phyloP scores from a whole-genome alignment of 2,329 filamentous ascomycete species.

The Graphilbum sp. region DNA sequence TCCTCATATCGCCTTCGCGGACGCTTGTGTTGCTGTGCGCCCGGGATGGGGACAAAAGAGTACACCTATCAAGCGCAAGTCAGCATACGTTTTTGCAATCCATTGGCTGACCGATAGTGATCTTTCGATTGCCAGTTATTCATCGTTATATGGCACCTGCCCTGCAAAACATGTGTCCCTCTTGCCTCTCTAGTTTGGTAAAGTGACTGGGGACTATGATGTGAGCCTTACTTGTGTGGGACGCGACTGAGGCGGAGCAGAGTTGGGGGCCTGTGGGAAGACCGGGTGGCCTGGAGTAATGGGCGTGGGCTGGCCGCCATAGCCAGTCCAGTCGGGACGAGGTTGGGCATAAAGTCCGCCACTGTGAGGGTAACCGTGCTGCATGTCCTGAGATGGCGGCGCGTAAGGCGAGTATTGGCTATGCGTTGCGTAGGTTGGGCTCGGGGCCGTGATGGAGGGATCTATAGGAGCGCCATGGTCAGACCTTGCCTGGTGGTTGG shows the following conservation, averaged over 20 bases:
- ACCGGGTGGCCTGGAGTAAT: constrained; percentile 35
- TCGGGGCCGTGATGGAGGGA: constrained; percentile 88
- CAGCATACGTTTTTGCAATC: too few species aligned
- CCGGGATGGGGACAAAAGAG: constrained; percentile 93
- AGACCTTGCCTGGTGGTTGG: constrained; percentile 63
- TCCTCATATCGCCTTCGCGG: constrained; percentile 90
- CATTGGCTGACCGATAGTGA: too few species aligned
- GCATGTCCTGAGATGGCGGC: constrained; percentile 70
- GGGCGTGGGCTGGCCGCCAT: constrained; percentile 37
- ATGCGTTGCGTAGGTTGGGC: constrained; percentile 61
- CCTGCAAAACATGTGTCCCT: too few species aligned
- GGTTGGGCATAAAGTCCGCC: constrained; percentile 49
- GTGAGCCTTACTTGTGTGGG: constrained; percentile 48
- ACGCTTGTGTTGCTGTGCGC: constrained; percentile 92
- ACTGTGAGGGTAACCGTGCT: constrained; percentile 54
- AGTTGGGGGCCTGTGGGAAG: constrained; percentile 38
- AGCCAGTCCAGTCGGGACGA: constrained; percentile 60
- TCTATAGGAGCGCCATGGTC: constrained; percentile 97
- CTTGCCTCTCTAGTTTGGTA: too few species aligned
- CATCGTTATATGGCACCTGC: too few species aligned
- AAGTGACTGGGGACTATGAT: too few species aligned
- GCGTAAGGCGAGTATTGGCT: constrained; percentile 76
- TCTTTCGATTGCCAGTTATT: too few species aligned
- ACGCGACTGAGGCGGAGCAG: constrained; percentile 36
- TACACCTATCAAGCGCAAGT: constrained; percentile 68